Evolutionary conservation across 2,329 filamentous ascomycete species (phyloP), one percentile per base, ranked within the genome.

Genomic region (Polytolypa hystricis): DNA sequence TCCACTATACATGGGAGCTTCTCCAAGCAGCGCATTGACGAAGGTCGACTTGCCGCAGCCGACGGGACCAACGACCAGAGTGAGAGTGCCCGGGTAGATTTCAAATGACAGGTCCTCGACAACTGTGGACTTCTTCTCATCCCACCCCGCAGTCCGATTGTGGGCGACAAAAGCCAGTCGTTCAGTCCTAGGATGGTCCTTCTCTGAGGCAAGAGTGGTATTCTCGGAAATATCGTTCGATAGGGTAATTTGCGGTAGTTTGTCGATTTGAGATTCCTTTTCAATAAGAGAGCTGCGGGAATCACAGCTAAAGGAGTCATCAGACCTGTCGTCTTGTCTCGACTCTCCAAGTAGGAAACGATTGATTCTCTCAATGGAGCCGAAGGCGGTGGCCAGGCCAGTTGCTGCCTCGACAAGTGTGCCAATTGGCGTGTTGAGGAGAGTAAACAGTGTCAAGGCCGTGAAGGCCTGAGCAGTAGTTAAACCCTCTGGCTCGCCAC

Each of bases 11-110:
- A 49, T 53, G 2, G 58, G 54, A 0, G 62, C 53, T 40, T 69
- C 66, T 16, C 65, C 63, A 0, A 69, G 55, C 11, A 69, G 46
- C 12, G 57, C 55, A 39, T 65, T 64, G 4, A 67, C 54, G 4
- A 73, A 47, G 3, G 67, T 70, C 14, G 69, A 70, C 41, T 73
- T 73, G 3, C 69, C 70, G 40, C 64, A 70, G 4, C 66, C 69
- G 16, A 69, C 65, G 11, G 69, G 67, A 11, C 68, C 69, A 38
- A 70, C 56, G 7, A 71, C 47, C 49, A 70, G 64, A 17, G 63
- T 67, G 33, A 70, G 56, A 39, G 61, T 64, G 23, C 58, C 57
- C 14, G 57, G 57, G 16, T 61, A 54, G 20, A 70, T 52, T 5
- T 45, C 51, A 21, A 69, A 44, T 5, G 55, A 60, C 37, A 69